Conservation (phyloP, 2,329 filamentous ascomycete species). For the Xylariaceae sp. region DNA sequence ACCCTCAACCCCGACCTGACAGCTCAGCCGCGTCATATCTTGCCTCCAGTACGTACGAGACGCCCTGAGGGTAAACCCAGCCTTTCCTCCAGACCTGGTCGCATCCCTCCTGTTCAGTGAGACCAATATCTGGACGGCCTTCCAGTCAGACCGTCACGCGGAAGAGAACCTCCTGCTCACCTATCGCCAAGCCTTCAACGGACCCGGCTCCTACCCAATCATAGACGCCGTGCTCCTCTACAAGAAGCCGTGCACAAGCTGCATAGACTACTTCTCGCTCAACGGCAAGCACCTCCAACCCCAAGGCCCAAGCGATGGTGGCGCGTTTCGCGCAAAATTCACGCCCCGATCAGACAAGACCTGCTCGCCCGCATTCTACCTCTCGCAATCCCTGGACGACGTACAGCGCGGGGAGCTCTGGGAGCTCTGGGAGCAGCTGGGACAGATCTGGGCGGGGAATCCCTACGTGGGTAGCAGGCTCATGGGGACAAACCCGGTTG, state of each 20-base stretch:
- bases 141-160: slow-evolving; percentile 24
- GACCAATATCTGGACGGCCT: slow-evolving; percentile 30
- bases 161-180: slow-evolving; percentile 32
- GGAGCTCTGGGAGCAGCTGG: slow-evolving; percentile 31
- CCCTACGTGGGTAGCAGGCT: slow-evolving; percentile 14
- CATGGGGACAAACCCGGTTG: slow-evolving; percentile 18
- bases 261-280: slow-evolving; percentile 30
- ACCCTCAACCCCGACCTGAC: slow-evolving; percentile 20
- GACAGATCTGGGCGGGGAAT: slow-evolving; percentile 27
- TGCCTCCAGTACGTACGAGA: slow-evolving; percentile 29
- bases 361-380: slow-evolving; percentile 33
- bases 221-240: slow-evolving; percentile 30
- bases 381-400: slow-evolving; percentile 25
- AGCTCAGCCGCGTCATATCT: slow-evolving; percentile 25
- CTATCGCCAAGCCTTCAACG: slow-evolving; percentile 32
- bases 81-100: slow-evolving; percentile 25
- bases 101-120: slow-evolving; percentile 31
- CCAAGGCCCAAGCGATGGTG: slow-evolving; percentile 14
- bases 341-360: slow-evolving; percentile 30
- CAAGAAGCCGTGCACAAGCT: slow-evolving; percentile 30
- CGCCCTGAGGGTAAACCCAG: slow-evolving; percentile 23
- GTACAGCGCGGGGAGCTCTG: slow-evolving; percentile 18
- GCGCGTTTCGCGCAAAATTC: slow-evolving; percentile 31
- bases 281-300: slow-evolving; percentile 27
- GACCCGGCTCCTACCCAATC: slow-evolving; percentile 32